Percentiles rank a stretch among this genome's conserved stretches.
phyloP scores from a whole-genome alignment of 2,329 filamentous ascomycete species.

The Aphanocladium album region DNA sequence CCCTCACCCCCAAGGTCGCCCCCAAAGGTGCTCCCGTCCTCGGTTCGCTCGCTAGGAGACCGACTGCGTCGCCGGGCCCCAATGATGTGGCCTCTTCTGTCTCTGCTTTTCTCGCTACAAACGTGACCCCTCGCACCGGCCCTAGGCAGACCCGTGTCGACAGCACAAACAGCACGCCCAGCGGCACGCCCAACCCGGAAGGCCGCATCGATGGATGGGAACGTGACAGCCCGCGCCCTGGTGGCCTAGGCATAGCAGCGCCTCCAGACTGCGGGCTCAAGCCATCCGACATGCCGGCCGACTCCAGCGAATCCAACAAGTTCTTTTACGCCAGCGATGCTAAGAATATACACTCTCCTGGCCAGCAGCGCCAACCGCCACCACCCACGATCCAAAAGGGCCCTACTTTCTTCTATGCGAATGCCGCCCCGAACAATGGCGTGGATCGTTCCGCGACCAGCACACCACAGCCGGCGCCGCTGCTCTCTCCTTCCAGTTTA shows the following conservation, averaged over 20 bases:
- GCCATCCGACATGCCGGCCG: conserved; percentile 23
- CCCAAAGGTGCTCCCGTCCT: conserved; percentile 34
- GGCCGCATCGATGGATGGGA: conserved; percentile 40
- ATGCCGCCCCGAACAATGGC: conserved; percentile 29
- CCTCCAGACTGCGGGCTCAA: conserved; percentile 22
- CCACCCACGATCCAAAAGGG: conserved; percentile 40
- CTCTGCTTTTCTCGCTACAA: conserved; percentile 55
- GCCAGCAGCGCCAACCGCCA: conserved; percentile 32
- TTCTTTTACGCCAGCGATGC: conserved; percentile 92
- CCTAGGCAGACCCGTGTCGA: conserved; percentile 66
- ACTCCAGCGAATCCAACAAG: conserved; percentile 50
- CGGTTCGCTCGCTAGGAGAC: conserved; percentile 39
- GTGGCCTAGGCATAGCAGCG: conserved; percentile 27
- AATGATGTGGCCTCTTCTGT: conserved; percentile 46
- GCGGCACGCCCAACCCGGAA: conserved; percentile 50
- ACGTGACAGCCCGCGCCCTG: conserved; percentile 19
- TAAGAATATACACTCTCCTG: conserved; percentile 37
- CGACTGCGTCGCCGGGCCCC: conserved; percentile 18
- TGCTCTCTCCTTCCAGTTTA: conserved; percentile 29
- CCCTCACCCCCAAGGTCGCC: conserved; percentile 51
- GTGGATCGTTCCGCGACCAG: conserved; percentile 28
- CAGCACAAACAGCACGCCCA: conserved; percentile 63
- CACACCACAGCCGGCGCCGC: conserved; percentile 22
- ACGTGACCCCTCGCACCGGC: conserved; percentile 75
- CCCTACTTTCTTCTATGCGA: conserved; percentile 54